Base-by-base conservation (phyloP, 768 basidiomycete species). In the Trametes elegans region DNA sequence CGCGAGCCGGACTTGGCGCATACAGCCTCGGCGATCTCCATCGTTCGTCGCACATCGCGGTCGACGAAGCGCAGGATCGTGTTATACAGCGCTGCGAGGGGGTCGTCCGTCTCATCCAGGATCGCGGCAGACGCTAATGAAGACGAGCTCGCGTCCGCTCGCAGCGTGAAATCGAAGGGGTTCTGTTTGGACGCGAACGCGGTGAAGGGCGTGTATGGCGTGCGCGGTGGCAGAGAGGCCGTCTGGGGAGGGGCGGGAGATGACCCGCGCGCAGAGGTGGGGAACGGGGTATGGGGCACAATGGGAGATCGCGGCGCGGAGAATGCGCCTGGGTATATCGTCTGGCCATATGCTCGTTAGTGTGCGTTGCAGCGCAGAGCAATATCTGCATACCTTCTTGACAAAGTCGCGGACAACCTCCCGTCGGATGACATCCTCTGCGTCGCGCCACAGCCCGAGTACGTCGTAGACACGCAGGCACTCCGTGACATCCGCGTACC, bases 371-470 rank as follows among this genome's bases (percentile, higher is more conserved):
- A 31, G 3, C 38, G 28, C 11, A 18, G 31, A 27, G 24, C 5
- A 39, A 36, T 40, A 18, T 2, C 21, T 24, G 21, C 39, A 8
- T 40, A 88, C 93, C 77, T 89, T 88, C 63, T 81, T 84, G 8
- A 93, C 78, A 63, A 94, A 95, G 13, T 78, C 79, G 2, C 82
- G 81, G 31, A 93, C 79, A 32, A 97, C 74, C 39, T 87, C 83
- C 47, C 74, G 75, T 51, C 87, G 77, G 46, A 98, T 72, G 16
- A 97, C 84, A 55, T 93, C 90, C 71, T 96, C 95, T 1, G 94
- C 96, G 59, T 90, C 85, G 62, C 83, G 74, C 90, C 91, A 93
- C 7, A 93, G 80, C 11, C 84, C 81, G 45, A 99, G 73, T 7
- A 79, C 69, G 61, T 93, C 89, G 64, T 95, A 95, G 3, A 88